Base-by-base conservation (phyloP, 208 protist species). In the Trypanosoma caninum region DNA sequence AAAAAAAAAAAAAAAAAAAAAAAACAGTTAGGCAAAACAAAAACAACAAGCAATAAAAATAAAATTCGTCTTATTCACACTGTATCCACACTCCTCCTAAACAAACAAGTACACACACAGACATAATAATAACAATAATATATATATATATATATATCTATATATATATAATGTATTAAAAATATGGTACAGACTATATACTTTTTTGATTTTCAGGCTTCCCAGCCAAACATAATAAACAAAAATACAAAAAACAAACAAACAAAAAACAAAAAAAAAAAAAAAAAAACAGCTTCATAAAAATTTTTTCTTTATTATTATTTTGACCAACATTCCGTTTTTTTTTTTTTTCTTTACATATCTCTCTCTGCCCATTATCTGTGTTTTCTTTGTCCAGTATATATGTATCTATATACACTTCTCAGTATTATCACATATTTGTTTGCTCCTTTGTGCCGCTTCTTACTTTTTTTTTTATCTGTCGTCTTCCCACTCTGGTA, bases 211-310 rank as follows among this genome's bases (percentile, higher is more conserved):
- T n/a, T 23, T 30, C 25, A 16, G 10, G 11, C 47, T 33, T 23
- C 27, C 14, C 47, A 14, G 22, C 47, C 47, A 53, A 23, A 33
- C 25, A 23, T 14, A 34, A 16, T 53, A 8, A 63, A 48, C 18
- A 22, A 52, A 62, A 60, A 34, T 38, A 67, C 30, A 54, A 60
- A 35, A 37, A 20, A 28, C 33, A 61, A 45, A 46, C 8, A 46
- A 59, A 59, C n/a, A 65, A 48, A 38, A 31, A 27, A 56, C 10
- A 50, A 5, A 35, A 67, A 65, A 38, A 9, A 38, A 56, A 48
- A 52, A 44, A 10, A 7, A 34, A 38, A 48, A 11, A 55, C 45
- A 20, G n/a, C 20, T 18, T 34, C 13, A 11, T n/a, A 27, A 38
- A 14, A 7, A 38, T 38, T 13, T 38, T 38, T 38, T 7, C 13